phyloP scores from a whole-genome alignment of 306 rosid species.

The Vicia villosa region DNA sequence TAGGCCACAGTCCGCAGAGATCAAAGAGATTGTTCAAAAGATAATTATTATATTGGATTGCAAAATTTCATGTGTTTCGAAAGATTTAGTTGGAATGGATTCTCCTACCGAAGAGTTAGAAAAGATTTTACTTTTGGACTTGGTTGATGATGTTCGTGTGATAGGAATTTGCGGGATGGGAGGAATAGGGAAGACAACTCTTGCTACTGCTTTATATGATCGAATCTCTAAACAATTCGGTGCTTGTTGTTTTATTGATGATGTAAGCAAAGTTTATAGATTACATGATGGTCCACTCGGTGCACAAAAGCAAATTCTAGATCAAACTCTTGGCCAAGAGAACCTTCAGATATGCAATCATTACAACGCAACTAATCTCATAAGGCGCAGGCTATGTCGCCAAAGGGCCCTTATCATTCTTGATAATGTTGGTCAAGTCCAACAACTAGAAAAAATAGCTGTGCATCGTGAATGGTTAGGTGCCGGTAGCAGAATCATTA shows the following conservation, averaged over 20 bases:
- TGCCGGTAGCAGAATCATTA: too few relatives aligned
- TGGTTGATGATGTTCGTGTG: neutral
- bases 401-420: neutral
- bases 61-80: too few relatives aligned
- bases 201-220: neutral
- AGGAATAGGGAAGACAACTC: conserved; percentile 27
- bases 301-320: conserved; percentile 15
- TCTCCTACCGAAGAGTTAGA: too few relatives aligned
- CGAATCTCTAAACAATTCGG: neutral
- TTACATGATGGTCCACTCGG: too few relatives aligned
- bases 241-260: too few relatives aligned
- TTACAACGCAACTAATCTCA: neutral
- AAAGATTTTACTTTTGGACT: too few relatives aligned
- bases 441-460: neutral
- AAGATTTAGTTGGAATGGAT: too few relatives aligned
- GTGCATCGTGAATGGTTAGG: too few relatives aligned
- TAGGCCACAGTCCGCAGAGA: too few relatives aligned
- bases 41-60: too few relatives aligned
- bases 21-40: too few relatives aligned
- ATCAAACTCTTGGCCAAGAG: neutral
- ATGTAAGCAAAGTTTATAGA: too few relatives aligned
- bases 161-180: conserved; percentile 37
- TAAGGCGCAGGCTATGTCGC: neutral
- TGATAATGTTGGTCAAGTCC: neutral
- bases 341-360: neutral